A percentile compares a stretch with the other conserved stretches of the same genome.
phyloP scores from a whole-genome alignment of 2,329 filamentous ascomycete species.

The Ambrosiella cleistominuta region DNA sequence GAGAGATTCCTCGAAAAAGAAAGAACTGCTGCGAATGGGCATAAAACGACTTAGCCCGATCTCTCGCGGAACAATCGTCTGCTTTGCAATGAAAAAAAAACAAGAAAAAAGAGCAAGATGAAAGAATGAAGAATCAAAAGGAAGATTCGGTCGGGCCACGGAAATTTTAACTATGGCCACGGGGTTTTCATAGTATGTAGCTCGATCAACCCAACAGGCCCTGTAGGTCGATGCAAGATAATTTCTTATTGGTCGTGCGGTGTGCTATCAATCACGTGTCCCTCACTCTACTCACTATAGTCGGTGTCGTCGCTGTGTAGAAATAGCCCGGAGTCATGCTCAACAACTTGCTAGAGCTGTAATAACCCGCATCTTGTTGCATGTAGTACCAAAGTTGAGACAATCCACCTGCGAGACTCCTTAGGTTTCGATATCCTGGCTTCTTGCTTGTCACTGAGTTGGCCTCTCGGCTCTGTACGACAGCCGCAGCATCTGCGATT shows the following conservation, averaged over 20 bases:
- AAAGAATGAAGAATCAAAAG: too few species aligned
- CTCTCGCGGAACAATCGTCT: too few species aligned
- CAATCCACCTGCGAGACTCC: not conserved
- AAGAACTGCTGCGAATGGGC: too few species aligned
- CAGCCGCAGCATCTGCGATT: not conserved
- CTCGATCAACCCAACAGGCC: too few species aligned
- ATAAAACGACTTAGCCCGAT: too few species aligned
- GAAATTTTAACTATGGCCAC: too few species aligned
- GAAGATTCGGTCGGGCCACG: too few species aligned
- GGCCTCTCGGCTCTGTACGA: conserved; percentile 1
- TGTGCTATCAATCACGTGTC: conserved; percentile 12
- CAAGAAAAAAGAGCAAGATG: too few species aligned
- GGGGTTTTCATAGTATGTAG: too few species aligned
- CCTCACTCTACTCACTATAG: not conserved
- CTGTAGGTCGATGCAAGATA: conserved; percentile 7
- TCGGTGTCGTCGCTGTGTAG: conserved; percentile 3
- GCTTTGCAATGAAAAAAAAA: too few species aligned
- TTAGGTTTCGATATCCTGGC: not conserved
- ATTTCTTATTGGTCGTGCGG: conserved; percentile 11
- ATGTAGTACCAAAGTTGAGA: not conserved
- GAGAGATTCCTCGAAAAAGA: too few species aligned
- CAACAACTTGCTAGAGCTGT: not conserved
- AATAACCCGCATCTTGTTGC: not conserved
- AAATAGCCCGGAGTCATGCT: not conserved
- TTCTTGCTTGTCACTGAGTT: not conserved